Evolutionary conservation across 768 basidiomycete genomes (phyloP).

Genomic region (Naganishia vaughanmartiniae): DNA sequence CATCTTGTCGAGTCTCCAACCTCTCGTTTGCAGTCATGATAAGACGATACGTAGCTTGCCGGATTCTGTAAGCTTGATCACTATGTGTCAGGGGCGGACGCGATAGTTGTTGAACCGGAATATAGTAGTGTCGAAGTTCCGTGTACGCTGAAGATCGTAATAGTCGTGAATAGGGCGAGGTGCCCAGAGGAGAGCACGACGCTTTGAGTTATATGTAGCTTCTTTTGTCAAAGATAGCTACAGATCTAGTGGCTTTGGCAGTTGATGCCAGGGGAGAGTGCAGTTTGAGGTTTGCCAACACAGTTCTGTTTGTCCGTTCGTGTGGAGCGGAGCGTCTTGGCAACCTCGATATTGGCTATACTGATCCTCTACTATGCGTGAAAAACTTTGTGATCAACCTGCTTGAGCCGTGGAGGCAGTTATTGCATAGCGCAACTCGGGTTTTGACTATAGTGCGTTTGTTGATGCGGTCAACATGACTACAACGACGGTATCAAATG

Average conservation of each 20-base stretch:
- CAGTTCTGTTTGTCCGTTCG: background rate
- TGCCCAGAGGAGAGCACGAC: too few relatives aligned
- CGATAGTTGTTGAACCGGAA: too few relatives aligned
- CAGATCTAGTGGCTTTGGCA: background rate
- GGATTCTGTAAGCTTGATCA: background rate
- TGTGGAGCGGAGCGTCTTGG: background rate
- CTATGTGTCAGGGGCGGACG: background rate
- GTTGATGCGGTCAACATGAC: slow-evolving; percentile 13
- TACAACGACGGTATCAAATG: slow-evolving; percentile 9
- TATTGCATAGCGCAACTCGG: background rate
- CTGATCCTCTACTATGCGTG: background rate
- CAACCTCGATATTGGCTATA: background rate
- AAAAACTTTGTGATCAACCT: background rate
- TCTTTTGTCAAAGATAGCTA: background rate
- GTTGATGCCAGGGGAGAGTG: background rate
- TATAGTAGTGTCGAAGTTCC: too few relatives aligned
- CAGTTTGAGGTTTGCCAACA: background rate
- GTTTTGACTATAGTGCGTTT: background rate
- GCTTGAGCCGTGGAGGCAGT: background rate
- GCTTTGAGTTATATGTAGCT: background rate
- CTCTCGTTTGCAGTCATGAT: background rate
- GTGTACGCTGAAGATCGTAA: too few relatives aligned
- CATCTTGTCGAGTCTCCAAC: background rate
- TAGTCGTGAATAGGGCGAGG: too few relatives aligned
- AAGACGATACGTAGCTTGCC: background rate